Evolutionary conservation across 345 rosid species (phyloP).

Genomic region (Acer saccharum): DNA sequence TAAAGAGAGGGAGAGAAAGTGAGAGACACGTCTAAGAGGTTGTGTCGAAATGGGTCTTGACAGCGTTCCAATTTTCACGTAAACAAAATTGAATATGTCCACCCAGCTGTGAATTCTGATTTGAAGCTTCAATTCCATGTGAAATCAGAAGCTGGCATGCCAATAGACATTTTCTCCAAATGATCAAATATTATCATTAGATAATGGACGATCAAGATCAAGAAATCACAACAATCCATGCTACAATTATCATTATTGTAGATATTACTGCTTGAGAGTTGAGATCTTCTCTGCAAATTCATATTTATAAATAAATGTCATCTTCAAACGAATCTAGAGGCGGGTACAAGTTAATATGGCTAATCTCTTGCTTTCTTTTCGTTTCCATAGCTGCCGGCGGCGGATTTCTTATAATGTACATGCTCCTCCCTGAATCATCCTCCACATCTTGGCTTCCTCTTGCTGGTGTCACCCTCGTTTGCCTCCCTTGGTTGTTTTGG

Average conservation of each 20-base stretch:
- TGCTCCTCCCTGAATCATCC: conserved; percentile 45
- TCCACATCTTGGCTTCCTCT: conserved; percentile 54
- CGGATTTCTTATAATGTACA: conserved; percentile 55
- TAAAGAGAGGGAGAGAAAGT: too few species aligned
- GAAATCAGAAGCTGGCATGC: not conserved
- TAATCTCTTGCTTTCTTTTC: conserved; percentile 47
- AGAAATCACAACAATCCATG: not conserved
- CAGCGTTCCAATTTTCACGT: conserved; percentile 36
- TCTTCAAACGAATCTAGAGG: conserved; percentile 64
- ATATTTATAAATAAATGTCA: conserved; percentile 33
- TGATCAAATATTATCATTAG: not conserved
- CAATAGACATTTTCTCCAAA: not conserved
- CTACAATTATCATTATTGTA: too few species aligned
- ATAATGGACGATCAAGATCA: conserved; percentile 27
- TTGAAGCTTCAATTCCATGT: not conserved
- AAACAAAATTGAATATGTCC: conserved; percentile 40
- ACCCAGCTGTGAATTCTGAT: not conserved
- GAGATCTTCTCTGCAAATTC: too few species aligned
- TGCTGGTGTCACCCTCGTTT: conserved; percentile 61
- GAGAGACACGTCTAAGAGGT: too few species aligned
- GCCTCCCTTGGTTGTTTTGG: conserved; percentile 93
- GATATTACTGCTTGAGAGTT: too few species aligned
- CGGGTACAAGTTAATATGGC: conserved; percentile 67
- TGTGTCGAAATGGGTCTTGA: too few species aligned
- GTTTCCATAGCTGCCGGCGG: conserved; percentile 56